Conservation (phyloP, 805 yeast species). For the Zygosaccharomyces bailii region DNA sequence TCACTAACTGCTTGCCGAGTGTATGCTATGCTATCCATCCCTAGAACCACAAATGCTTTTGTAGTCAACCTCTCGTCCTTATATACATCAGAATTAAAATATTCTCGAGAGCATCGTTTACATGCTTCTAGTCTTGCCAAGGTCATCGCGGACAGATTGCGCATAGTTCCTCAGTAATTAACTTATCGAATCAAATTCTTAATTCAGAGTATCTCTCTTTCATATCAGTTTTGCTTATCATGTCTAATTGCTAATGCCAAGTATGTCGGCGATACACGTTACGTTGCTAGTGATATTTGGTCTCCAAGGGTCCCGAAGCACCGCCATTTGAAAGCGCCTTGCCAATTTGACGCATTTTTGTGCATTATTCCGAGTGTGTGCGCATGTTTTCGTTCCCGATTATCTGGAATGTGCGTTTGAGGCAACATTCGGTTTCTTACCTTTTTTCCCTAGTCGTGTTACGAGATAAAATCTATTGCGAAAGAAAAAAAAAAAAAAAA, state of each 20-base stretch:
- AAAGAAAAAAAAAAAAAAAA: too few relatives aligned
- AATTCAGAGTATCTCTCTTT: neutral
- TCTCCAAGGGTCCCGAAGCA: neutral
- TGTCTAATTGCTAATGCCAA: neutral
- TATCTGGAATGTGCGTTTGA: neutral
- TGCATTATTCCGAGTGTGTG: neutral
- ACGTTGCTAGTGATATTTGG: neutral
- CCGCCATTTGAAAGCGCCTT: neutral
- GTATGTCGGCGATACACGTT: neutral
- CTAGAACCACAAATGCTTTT: neutral
- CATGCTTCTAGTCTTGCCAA: neutral
- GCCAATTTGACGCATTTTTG: neutral
- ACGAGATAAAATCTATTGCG: neutral
- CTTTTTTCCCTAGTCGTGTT: neutral
- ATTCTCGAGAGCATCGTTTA: neutral
- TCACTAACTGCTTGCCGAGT: too few relatives aligned
- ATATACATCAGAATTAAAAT: neutral
- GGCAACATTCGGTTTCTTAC: neutral
- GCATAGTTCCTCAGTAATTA: neutral
- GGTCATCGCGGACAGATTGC: neutral
- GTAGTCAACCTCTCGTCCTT: neutral
- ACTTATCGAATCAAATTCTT: neutral
- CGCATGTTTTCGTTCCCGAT: neutral
- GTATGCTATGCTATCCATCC: neutral
- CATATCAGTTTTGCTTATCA: neutral